Percentiles rank a stretch among this genome's conserved stretches.
phyloP scores from a whole-genome alignment of 768 basidiomycete species.

The Termitomyces sp. region DNA sequence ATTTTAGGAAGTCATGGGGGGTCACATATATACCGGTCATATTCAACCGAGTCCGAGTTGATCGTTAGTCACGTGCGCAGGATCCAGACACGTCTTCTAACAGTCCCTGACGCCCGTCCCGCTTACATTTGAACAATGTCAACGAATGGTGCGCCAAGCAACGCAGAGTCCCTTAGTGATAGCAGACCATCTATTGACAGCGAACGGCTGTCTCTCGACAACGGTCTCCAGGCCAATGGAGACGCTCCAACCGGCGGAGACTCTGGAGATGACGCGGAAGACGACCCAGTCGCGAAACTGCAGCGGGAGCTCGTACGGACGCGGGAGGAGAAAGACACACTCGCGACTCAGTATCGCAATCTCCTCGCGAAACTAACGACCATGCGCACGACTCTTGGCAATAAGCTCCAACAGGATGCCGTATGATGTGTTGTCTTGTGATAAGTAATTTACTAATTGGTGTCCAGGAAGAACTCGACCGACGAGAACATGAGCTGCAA shows the following conservation, averaged over 20 bases:
- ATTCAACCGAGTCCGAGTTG: background rate
- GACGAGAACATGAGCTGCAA: constrained; percentile 80
- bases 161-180: constrained; percentile 24
- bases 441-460: constrained; percentile 8
- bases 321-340: constrained; percentile 81
- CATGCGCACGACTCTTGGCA: constrained; percentile 91
- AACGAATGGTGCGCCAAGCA: constrained; percentile 18
- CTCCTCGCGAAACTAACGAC: constrained; percentile 85
- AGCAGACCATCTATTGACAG: constrained; percentile 42
- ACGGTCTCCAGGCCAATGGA: constrained; percentile 28
- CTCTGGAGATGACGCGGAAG: constrained; percentile 28
- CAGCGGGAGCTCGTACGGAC: constrained; percentile 73
- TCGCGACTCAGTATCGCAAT: constrained; percentile 80
- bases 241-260: constrained; percentile 22
- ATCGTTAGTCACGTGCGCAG: background rate
- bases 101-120: no score
- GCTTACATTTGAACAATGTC: constrained; percentile 14
- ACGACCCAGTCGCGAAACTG: constrained; percentile 53
- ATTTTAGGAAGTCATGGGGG: no score
- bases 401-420: constrained; percentile 94
- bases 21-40: no score
- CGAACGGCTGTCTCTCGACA: constrained; percentile 30
- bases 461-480: constrained; percentile 93
- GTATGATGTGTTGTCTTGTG: constrained; percentile 37
- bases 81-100: background rate